These are phyloP conservation scores for Pezicula carpinea DNA, from an alignment of 2,329 filamentous ascomycete species.

Conservation along the genomic window DNA sequence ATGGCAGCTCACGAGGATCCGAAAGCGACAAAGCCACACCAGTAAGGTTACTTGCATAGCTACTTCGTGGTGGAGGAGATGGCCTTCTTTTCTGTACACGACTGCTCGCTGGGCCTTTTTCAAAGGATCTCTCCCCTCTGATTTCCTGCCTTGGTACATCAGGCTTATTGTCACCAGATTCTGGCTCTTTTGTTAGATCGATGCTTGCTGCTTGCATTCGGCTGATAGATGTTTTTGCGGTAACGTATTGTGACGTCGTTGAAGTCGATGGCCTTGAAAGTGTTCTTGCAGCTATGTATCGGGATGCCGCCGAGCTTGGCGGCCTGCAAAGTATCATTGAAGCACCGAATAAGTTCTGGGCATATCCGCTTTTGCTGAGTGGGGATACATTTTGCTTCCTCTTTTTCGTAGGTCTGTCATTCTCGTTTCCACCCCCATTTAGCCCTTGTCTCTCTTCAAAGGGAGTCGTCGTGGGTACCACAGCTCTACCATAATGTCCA, in stretches of 20 bases:
- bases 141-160: not conserved
- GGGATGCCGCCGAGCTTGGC: conserved; percentile 14
- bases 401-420: conserved; percentile 36
- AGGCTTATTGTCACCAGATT: conserved; percentile 8
- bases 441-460: conserved; percentile 52
- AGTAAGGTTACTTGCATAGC: conserved; percentile 25
- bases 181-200: conserved; percentile 20
- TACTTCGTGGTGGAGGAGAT: conserved; percentile 13
- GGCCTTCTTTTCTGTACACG: conserved; percentile 2
- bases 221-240: conserved; percentile 3
- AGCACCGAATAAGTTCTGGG: conserved; percentile 46
- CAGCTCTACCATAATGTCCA: conserved; percentile 57
- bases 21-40: conserved; percentile 20
- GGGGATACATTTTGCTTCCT: conserved; percentile 33
- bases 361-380: conserved; percentile 44
- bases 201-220: conserved; percentile 10
- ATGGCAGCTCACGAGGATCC: conserved; percentile 1
- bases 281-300: not conserved
- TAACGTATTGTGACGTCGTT: too few relatives aligned
- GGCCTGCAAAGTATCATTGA: conserved; percentile 37
- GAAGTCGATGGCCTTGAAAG: too few relatives aligned
- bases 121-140: not conserved
- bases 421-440: conserved; percentile 11
- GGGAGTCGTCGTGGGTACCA: conserved; percentile 55
- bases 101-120: not conserved